Conservation (phyloP, 2,329 filamentous ascomycete species). For the Aureobasidium sp. region DNA sequence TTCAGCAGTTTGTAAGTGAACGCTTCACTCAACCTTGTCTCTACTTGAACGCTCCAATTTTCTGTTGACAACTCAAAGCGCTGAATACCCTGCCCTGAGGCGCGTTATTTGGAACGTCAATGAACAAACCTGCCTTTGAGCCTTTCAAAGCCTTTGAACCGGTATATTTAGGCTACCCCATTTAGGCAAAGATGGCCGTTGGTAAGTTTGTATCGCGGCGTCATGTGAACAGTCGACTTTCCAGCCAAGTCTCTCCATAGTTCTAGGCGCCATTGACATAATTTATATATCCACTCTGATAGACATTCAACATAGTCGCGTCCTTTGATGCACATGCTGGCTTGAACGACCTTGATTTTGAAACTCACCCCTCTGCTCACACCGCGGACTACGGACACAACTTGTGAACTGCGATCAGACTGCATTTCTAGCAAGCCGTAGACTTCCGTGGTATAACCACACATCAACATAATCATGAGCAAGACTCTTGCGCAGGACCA, state of each 20-base stretch:
- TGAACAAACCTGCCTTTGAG: background rate
- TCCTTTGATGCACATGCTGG: background rate
- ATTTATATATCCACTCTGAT: background rate
- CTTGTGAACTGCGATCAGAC: background rate
- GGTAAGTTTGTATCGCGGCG: background rate
- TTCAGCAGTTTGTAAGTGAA: background rate
- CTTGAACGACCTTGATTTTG: no score
- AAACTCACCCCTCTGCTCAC: no score
- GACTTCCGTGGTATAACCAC: background rate
- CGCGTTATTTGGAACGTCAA: background rate
- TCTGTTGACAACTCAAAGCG: background rate
- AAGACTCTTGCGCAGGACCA: background rate
- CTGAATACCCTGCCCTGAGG: background rate
- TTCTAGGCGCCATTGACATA: background rate
- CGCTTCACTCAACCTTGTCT: background rate
- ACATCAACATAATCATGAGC: background rate
- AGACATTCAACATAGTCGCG: background rate
- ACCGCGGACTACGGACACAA: no score
- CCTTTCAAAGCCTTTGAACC: background rate
- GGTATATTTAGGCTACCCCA: background rate
- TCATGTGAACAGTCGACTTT: background rate
- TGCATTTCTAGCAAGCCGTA: background rate
- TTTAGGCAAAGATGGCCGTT: background rate
- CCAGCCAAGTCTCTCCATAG: background rate
- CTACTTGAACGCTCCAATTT: no score